phyloP scores from a whole-genome alignment of 306 rosid species.

The Abrus precatorius region DNA sequence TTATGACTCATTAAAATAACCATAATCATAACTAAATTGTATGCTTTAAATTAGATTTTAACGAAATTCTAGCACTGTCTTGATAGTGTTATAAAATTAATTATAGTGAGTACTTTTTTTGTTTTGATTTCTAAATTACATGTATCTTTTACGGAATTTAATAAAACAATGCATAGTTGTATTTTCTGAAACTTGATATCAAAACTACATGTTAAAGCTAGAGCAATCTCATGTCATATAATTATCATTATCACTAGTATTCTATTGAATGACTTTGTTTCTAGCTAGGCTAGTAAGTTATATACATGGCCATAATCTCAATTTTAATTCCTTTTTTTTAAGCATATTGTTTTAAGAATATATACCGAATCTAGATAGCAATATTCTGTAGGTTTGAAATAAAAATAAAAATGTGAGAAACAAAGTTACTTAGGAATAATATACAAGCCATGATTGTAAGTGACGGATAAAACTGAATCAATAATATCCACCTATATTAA shows the following conservation, averaged over 20 bases:
- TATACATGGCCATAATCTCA: not conserved
- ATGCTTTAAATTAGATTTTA: not conserved
- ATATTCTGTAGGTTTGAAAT: not conserved
- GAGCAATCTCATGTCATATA: no score
- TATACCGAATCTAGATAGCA: not conserved
- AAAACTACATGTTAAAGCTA: no score
- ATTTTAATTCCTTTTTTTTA: not conserved
- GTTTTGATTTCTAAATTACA: no score
- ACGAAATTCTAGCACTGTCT: not conserved
- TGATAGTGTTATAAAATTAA: not conserved
- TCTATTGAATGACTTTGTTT: not conserved
- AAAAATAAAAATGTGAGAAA: not conserved
- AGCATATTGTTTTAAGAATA: not conserved
- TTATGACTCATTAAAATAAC: no score
- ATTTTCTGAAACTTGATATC: no score
- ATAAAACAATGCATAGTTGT: no score
- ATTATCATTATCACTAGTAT: not conserved
- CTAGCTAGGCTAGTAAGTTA: not conserved
- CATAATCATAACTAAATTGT: no score
- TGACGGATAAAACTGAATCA: conserved; percentile 3
- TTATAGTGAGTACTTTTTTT: no score
- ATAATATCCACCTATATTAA: conserved; percentile 9
- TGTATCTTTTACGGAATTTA: no score
- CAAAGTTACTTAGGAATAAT: not conserved
- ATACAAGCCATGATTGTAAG: conserved; percentile 2